Evolutionary conservation across 306 rosid genomes (phyloP), one percentile per base, ranked within the genome.

Genomic region (Casuarina cunninghamiana): DNA sequence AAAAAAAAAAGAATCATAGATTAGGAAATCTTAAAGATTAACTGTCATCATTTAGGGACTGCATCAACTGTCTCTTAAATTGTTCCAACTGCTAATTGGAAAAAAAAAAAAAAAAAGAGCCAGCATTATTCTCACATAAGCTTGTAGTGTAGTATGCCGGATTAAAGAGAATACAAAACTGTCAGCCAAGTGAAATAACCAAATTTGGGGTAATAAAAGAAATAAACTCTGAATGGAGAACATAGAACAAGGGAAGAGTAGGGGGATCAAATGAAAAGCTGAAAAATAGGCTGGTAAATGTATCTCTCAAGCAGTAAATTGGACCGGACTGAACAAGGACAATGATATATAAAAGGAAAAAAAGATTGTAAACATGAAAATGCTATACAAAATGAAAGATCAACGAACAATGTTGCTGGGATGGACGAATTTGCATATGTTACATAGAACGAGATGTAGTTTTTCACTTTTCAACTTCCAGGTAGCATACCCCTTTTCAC

Each of bases 21-120:
- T 5, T 55, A 51, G 70, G 61, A 81, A 74, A 84, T 69, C 97
- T 91, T 89, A 96, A 98, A 9, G 97, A 80, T 78, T 86, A 78
- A 83, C 75, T 87, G 83, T 96, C 99, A 79, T 90, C 97, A 80
- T 83, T 88, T 68, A 96, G 85, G 0, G 97, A 93, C 85, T 84
- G 97, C 98, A 96, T 91, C 75, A 96, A 86, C 80, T 95, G 99
- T 74, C 93, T 86, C 82, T 93, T 93, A 81, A 93, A 90, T 70
- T 92, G 85, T 84, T 93, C 98, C 96, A 93, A 86, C 98, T 93
- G 87, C 16, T 38, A 84, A 80, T 81, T 44, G 26, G 26, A 21
- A 21, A 21, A 21, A 58, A 69, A 0, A 78, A 44, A 66, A 53
- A 51, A 72, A 37, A 58, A 21, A 21, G 26, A 2, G 54, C 75